Conservation (phyloP, 305 asterid genomes). For the Solanum aculeatissimum region DNA sequence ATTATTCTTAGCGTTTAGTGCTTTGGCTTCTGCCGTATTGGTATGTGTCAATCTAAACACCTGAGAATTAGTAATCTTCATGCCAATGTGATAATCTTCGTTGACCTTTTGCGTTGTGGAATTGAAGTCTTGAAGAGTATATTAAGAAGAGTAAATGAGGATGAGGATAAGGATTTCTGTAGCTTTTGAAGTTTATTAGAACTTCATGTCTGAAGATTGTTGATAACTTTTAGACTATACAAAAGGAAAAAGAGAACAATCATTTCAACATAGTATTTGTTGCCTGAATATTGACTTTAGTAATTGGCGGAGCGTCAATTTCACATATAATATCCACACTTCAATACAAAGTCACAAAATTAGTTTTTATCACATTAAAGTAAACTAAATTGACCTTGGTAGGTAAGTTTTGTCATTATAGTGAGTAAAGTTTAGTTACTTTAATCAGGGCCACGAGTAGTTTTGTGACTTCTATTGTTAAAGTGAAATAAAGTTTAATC, state of each 20-base stretch:
- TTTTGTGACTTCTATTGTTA: background rate
- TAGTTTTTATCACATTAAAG: background rate
- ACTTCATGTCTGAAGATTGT: background rate
- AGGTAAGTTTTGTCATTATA: background rate
- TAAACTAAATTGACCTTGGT: background rate
- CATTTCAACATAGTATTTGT: background rate
- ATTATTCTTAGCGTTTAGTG: background rate
- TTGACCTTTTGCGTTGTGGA: background rate
- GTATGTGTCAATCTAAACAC: constrained; percentile 16
- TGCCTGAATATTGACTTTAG: background rate
- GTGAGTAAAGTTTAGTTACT: background rate
- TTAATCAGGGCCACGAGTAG: background rate
- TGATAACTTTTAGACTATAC: background rate
- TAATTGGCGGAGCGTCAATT: background rate
- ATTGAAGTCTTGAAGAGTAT: background rate
- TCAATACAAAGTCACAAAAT: background rate
- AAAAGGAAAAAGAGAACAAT: background rate
- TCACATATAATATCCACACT: background rate
- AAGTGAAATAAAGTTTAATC: background rate
- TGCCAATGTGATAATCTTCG: background rate
- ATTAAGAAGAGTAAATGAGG: background rate
- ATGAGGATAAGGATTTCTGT: background rate
- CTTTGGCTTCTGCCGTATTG: background rate
- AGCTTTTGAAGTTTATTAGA: background rate
- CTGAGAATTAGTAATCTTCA: background rate